Base-by-base conservation (phyloP, 495 filamentous ascomycete species). In the Thozetella sp. region DNA sequence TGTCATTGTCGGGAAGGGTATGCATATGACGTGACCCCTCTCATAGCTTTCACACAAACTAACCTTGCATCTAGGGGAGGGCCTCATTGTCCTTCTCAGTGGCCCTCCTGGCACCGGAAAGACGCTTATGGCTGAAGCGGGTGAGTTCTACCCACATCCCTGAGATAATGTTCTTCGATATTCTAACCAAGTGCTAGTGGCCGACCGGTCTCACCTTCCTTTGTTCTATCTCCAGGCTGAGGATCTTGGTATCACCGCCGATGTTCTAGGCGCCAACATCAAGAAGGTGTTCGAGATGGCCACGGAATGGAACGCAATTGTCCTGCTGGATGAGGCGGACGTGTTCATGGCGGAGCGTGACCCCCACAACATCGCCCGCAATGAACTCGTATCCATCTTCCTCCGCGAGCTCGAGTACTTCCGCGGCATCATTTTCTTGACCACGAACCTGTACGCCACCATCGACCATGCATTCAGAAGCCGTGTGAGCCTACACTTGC, bases 91-190 rank as follows among this genome's bases (percentile, higher is more conserved):
- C 23, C 59, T 75, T 24, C 63, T 75, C 4, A 55, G 55, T 22
- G 86, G 86, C 0, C 71, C 70, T 2, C 84, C 86, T 0, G 86
- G 84, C 0, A 77, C 79, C 1, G 84, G 85, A 11, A 88, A 89
- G 64, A 88, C 86, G 1, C 67, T 83, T 0, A 88, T 84, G 15
- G 86, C 85, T 3, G 79, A 82, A 57, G 43, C 43, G 3, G 43
- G 43, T 48, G n/a, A 15, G 43, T 48, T 48, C 17, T 17, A 9
- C 17, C 30, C 30, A 37, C 30, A 6, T 17, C 30, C 30, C 9
- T 17, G 17, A 17, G 30, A 6, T 37, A 17, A 6, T 6, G 6
- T 48, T 48, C 4, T 48, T 10, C 43, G 9, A 9, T 48, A 3
- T 48, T 48, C 43, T 48, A 20, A 48, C n/a, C 43, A 19, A 10